Evolutionary conservation across 2,329 filamentous ascomycete species (phyloP).

Genomic region (Talaromyces pinophilus): DNA sequence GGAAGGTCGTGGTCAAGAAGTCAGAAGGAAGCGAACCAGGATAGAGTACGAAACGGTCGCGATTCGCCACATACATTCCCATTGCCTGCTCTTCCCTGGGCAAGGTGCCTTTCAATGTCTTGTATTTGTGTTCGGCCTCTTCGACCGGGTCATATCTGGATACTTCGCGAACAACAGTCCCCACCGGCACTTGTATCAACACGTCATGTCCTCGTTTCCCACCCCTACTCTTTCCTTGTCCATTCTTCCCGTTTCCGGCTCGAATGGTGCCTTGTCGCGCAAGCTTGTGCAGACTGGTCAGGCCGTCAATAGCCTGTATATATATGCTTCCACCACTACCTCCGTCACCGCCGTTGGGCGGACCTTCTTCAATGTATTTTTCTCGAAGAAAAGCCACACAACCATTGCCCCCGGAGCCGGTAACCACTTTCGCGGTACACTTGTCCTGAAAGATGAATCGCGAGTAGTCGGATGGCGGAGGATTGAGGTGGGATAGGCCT

Average conservation of each 20-base stretch:
- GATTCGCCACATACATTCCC: slow-evolving; percentile 46
- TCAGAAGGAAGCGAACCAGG: slow-evolving; percentile 76
- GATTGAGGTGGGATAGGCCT: slow-evolving; percentile 67
- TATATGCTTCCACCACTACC: slow-evolving; percentile 90
- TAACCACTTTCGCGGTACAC: slow-evolving; percentile 73
- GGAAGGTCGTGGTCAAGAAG: slow-evolving; percentile 61
- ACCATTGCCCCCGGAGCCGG: slow-evolving; percentile 82
- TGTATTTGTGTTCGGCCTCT: slow-evolving; percentile 57
- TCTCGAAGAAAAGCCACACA: slow-evolving; percentile 94
- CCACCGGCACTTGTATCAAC: slow-evolving; percentile 85
- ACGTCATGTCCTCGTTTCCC: slow-evolving; percentile 85
- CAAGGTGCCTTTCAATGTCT: slow-evolving; percentile 30
- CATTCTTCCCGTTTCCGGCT: slow-evolving; percentile 48
- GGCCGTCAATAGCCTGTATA: slow-evolving; percentile 86
- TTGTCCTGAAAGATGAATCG: slow-evolving; percentile 83
- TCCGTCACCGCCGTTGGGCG: slow-evolving; percentile 91
- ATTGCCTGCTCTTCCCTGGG: slow-evolving; percentile 45
- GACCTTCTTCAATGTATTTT: slow-evolving; percentile 83
- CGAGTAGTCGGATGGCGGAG: slow-evolving; percentile 79
- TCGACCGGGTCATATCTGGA: slow-evolving; percentile 73
- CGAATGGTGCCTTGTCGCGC: slow-evolving; percentile 68
- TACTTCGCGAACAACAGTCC: slow-evolving; percentile 84
- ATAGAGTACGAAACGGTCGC: slow-evolving; percentile 82
- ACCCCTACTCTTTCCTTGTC: slow-evolving; percentile 51
- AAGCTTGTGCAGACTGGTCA: slow-evolving; percentile 92